Evolutionary conservation across 352 stramenopile genomes (phyloP).

Genomic region (Halophytophthora batemanensis): DNA sequence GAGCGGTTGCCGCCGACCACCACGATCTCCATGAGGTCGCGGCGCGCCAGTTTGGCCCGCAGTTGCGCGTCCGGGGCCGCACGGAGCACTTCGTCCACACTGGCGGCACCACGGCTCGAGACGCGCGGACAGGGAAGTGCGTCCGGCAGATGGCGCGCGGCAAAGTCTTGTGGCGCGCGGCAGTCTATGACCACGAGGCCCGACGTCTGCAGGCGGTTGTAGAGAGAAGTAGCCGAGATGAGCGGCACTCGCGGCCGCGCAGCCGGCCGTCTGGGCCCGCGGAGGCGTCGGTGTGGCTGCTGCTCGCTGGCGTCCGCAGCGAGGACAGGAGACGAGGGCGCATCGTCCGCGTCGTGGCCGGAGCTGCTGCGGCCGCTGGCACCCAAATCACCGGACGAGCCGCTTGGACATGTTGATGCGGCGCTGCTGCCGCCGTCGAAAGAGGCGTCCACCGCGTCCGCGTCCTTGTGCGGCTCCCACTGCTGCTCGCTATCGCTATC

Average conservation of each 20-base stretch:
- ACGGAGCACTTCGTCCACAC: slow-evolving; percentile 55
- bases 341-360: slow-evolving; percentile 6
- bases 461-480: too few relatives aligned
- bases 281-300: slow-evolving; percentile 15
- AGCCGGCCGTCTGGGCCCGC: slow-evolving; percentile 21
- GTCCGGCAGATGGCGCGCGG: slow-evolving; percentile 35
- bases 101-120: slow-evolving; percentile 12
- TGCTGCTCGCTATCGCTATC: too few relatives aligned
- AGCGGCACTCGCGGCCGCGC: slow-evolving; percentile 40
- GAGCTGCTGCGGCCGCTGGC: not conserved
- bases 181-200: slow-evolving; percentile 70
- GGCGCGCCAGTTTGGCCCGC: slow-evolving; percentile 37
- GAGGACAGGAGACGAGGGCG: slow-evolving; percentile 3
- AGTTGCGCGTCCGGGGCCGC: slow-evolving; percentile 30
- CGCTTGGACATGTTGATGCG: slow-evolving; percentile 22
- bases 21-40: slow-evolving; percentile 73
- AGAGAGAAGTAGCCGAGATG: slow-evolving; percentile 66
- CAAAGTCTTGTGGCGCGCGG: slow-evolving; percentile 48
- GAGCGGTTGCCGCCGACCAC: slow-evolving; percentile 60
- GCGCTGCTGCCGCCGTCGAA: slow-evolving; percentile 25
- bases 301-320: slow-evolving; percentile 6
- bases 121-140: slow-evolving; percentile 52
- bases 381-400: slow-evolving; percentile 18
- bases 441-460: not conserved
- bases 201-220: slow-evolving; percentile 67